Conservation (phyloP, 306 rosid genomes). For the Acacia melanoxylon region DNA sequence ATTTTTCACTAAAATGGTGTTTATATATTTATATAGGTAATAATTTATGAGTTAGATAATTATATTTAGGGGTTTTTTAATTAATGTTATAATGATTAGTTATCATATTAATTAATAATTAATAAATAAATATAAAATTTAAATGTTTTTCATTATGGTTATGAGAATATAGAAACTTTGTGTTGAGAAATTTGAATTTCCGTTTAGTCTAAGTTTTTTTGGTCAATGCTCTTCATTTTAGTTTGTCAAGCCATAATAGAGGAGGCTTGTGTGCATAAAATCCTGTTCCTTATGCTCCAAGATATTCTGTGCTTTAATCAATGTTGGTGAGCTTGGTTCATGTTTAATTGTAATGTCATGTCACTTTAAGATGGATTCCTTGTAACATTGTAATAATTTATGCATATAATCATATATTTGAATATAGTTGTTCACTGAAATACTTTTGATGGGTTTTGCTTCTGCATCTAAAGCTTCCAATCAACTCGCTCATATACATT, state of each 20-base stretch:
- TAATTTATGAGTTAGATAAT: not conserved
- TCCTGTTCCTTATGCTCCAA: slow-evolving; percentile 5
- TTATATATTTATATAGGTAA: not conserved
- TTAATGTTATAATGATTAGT: not conserved
- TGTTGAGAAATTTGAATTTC: slow-evolving; percentile 10
- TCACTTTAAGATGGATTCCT: slow-evolving; percentile 14
- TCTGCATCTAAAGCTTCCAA: slow-evolving; percentile 50
- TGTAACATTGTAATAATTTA: slow-evolving; percentile 18
- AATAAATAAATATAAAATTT: not conserved
- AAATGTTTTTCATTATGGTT: not conserved
- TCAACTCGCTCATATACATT: slow-evolving; percentile 82
- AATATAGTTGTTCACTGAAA: slow-evolving; percentile 32
- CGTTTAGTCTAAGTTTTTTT: slow-evolving; percentile 1
- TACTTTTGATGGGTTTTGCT: slow-evolving; percentile 33
- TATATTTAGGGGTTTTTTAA: not conserved
- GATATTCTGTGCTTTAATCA: not conserved
- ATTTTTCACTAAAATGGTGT: not conserved
- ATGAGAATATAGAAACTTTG: not conserved
- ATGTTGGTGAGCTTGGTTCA: slow-evolving; percentile 23
- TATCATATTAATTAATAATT: not conserved
- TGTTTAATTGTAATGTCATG: slow-evolving; percentile 6
- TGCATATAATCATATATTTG: slow-evolving; percentile 22
- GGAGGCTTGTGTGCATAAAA: slow-evolving; percentile 10
- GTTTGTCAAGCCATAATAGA: slow-evolving; percentile 13
- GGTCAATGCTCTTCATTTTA: slow-evolving; percentile 10